A percentile compares a stretch with the other conserved stretches of the same genome.
These are phyloP conservation scores for Stagonosporopsis tanaceti DNA, from an alignment of 2,329 filamentous ascomycete species.

Conservation along the genomic window DNA sequence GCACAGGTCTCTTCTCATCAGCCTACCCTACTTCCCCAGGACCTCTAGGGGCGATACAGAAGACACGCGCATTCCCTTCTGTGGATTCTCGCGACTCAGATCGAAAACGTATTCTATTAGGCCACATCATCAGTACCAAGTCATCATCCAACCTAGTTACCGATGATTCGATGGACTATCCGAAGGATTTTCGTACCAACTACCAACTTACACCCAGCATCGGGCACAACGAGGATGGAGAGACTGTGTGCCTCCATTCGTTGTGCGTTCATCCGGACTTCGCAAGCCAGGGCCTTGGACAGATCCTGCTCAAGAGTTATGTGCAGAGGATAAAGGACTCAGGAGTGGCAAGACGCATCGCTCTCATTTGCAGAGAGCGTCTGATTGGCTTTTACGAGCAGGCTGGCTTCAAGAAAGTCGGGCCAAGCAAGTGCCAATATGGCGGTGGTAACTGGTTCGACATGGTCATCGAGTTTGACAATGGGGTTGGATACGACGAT, in stretches of 20 bases:
- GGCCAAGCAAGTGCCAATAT: constrained; percentile 74
- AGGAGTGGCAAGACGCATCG: constrained; percentile 74
- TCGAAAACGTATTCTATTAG: constrained; percentile 72
- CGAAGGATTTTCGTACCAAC: constrained; percentile 68
- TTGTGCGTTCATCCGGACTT: constrained; percentile 80
- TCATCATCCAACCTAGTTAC: constrained; percentile 69
- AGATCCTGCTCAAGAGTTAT: constrained; percentile 77
- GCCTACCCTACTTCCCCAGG: constrained; percentile 61
- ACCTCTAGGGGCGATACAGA: constrained; percentile 59
- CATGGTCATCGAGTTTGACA: constrained; percentile 66
- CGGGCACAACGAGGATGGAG: constrained; percentile 76
- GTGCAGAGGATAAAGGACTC: constrained; percentile 77
- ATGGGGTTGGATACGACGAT: constrained; percentile 22
- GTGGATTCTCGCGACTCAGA: constrained; percentile 67
- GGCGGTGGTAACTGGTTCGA: constrained; percentile 84
- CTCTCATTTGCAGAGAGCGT: constrained; percentile 78
- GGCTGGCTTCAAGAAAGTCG: constrained; percentile 74
- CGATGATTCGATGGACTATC: constrained; percentile 79
- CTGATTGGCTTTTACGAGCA: constrained; percentile 77
- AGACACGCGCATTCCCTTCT: constrained; percentile 62
- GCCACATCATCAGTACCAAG: constrained; percentile 79
- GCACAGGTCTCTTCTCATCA: constrained; percentile 80
- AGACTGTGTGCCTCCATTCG: constrained; percentile 82
- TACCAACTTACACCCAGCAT: constrained; percentile 48
- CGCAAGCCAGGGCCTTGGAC: constrained; percentile 77